Conservation (phyloP, 129 eudicot species). For the Flaveria robusta region DNA sequence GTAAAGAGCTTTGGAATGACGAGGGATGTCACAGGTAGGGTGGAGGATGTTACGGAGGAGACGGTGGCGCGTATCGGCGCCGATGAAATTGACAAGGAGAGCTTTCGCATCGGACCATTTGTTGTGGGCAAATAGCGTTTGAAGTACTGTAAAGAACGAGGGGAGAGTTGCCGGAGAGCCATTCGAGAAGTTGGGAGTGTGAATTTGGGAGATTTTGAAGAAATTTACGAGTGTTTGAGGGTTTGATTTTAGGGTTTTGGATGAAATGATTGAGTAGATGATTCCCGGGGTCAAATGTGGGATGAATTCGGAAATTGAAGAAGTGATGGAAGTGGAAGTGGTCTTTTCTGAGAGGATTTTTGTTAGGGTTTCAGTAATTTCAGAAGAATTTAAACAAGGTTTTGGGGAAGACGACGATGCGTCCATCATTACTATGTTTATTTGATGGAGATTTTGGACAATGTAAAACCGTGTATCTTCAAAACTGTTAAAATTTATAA, state of each 20-base stretch:
- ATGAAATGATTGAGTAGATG: slow-evolving; percentile 54
- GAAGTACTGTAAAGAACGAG: slow-evolving; percentile 56
- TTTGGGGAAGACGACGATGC: slow-evolving; percentile 29
- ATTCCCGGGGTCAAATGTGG: slow-evolving; percentile 58
- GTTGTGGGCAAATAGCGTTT: slow-evolving; percentile 58
- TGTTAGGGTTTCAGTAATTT: slow-evolving; percentile 45
- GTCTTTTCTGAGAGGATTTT: slow-evolving; percentile 33
- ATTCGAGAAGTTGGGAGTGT: slow-evolving; percentile 24
- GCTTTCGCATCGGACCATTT: slow-evolving; percentile 76
- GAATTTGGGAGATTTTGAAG: slow-evolving; percentile 42
- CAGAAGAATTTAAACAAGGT: slow-evolving; percentile 33
- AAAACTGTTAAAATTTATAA: no score
- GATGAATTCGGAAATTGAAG: slow-evolving; percentile 44
- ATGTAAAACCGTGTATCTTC: neutral
- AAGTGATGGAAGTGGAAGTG: slow-evolving; percentile 9
- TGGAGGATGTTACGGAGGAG: slow-evolving; percentile 61
- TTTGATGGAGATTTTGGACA: neutral
- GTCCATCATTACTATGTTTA: slow-evolving; percentile 17
- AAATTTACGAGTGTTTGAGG: slow-evolving; percentile 56
- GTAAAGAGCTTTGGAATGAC: slow-evolving; percentile 51
- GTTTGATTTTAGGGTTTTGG: slow-evolving; percentile 53
- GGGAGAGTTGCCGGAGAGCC: slow-evolving; percentile 41
- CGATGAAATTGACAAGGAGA: slow-evolving; percentile 53
- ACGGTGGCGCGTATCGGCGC: slow-evolving; percentile 47
- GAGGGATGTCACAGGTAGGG: slow-evolving; percentile 46